A percentile compares a stretch with the other conserved stretches of the same genome.
phyloP scores from a whole-genome alignment of 2,329 filamentous ascomycete species.

The Scytalidium sp. region DNA sequence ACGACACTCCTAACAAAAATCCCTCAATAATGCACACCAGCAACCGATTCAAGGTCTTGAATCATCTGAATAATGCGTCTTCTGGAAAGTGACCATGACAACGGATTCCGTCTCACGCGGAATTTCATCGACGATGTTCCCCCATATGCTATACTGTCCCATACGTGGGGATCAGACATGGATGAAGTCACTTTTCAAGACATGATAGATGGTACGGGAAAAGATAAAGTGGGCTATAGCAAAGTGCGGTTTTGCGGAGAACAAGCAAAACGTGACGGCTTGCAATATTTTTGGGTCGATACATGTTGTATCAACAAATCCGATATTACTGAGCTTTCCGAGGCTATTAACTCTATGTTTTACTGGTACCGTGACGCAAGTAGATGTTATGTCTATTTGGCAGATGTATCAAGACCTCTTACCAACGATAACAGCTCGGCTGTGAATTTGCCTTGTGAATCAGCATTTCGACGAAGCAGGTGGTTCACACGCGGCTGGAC shows the following conservation, averaged over 20 bases:
- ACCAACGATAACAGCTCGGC: background rate
- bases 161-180: slow-evolving; percentile 25
- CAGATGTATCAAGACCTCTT: slow-evolving; percentile 7
- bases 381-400: slow-evolving; percentile 14
- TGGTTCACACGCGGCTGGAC: slow-evolving; percentile 14
- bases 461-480: slow-evolving; percentile 8
- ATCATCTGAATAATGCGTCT: too few species aligned
- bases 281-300: slow-evolving; percentile 14
- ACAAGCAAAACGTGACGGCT: slow-evolving; percentile 4
- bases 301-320: slow-evolving; percentile 18
- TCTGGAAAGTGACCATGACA: too few species aligned
- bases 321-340: slow-evolving; percentile 7
- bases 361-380: slow-evolving; percentile 13
- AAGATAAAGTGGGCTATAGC: background rate
- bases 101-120: too few species aligned
- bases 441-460: slow-evolving; percentile 6
- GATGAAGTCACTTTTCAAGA: slow-evolving; percentile 26
- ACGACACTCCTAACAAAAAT: too few species aligned
- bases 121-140: too few species aligned
- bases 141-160: slow-evolving; percentile 28
- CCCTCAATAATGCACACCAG: too few species aligned
- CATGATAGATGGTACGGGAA: background rate
- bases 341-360: slow-evolving; percentile 16
- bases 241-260: slow-evolving; percentile 7
- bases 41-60: too few species aligned